These are phyloP conservation scores for Venturiaceae sp. DNA, from an alignment of 2,329 filamentous ascomycete species.

Conservation along the genomic window DNA sequence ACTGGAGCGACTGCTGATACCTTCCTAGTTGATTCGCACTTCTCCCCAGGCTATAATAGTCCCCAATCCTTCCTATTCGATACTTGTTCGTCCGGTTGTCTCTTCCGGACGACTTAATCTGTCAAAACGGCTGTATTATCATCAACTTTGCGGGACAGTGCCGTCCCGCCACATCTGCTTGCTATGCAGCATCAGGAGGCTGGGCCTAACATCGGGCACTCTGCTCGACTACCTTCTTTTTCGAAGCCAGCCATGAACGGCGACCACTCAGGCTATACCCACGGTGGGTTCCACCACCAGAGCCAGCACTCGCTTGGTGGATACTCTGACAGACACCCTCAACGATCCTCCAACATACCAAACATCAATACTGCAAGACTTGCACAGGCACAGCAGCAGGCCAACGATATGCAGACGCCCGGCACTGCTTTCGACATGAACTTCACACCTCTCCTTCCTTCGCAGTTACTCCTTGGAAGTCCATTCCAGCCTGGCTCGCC, in stretches of 20 bases:
- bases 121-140: slow-evolving; percentile 76
- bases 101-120: slow-evolving; percentile 48
- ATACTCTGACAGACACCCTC: slow-evolving; percentile 78
- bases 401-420: slow-evolving; percentile 71
- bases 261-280: slow-evolving; percentile 81
- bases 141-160: slow-evolving; percentile 68
- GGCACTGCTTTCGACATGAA: slow-evolving; percentile 95
- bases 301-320: slow-evolving; percentile 63
- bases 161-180: slow-evolving; percentile 77
- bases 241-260: slow-evolving; percentile 67
- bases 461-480: slow-evolving; percentile 86
- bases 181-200: slow-evolving; percentile 83
- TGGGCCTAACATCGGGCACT: slow-evolving; percentile 47
- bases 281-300: slow-evolving; percentile 73
- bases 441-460: slow-evolving; percentile 91
- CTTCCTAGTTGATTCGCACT: not conserved
- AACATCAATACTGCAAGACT: slow-evolving; percentile 80
- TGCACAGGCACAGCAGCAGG: slow-evolving; percentile 43
- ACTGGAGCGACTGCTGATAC: not conserved
- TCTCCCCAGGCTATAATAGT: not conserved
- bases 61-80: not conserved
- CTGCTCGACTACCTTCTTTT: slow-evolving; percentile 50
- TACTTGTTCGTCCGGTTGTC: slow-evolving; percentile 24
- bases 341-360: slow-evolving; percentile 70
- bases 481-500: slow-evolving; percentile 95